Evolutionary conservation across 441 rosid genomes (phyloP).

Genomic region (Bocquillonia castaneifolia): DNA sequence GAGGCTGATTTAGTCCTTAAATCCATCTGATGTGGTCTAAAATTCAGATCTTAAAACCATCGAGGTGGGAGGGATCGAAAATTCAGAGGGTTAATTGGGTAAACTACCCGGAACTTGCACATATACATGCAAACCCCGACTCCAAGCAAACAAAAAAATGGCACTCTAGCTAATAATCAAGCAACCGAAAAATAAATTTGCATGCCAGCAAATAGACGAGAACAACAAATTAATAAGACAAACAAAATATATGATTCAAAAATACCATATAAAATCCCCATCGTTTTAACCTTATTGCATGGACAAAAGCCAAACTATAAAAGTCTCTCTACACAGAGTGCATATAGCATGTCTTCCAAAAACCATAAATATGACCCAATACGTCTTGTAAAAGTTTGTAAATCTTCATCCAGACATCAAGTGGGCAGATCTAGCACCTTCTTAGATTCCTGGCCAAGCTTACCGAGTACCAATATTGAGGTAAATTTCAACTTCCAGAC

Average conservation of each 20-base stretch:
- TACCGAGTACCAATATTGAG: background rate
- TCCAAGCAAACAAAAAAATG: too few species aligned
- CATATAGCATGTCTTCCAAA: constrained; percentile 3
- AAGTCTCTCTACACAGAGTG: background rate
- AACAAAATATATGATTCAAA: background rate
- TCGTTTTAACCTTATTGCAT: background rate
- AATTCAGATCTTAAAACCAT: too few species aligned
- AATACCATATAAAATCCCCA: background rate
- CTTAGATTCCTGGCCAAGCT: background rate
- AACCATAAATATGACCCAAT: background rate
- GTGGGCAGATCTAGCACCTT: background rate
- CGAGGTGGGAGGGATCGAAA: too few species aligned
- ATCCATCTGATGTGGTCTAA: too few species aligned
- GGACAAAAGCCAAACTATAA: background rate
- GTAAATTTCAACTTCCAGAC: constrained; percentile 4
- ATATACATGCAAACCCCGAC: too few species aligned
- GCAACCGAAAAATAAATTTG: too few species aligned
- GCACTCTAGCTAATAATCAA: too few species aligned
- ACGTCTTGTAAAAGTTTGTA: background rate
- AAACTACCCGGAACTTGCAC: too few species aligned
- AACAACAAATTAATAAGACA: background rate
- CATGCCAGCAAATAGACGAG: background rate
- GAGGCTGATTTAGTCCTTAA: too few species aligned
- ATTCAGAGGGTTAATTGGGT: too few species aligned
- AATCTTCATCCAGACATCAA: background rate